Base-by-base conservation (phyloP, 345 rosid species). In the Camelina neglecta region DNA sequence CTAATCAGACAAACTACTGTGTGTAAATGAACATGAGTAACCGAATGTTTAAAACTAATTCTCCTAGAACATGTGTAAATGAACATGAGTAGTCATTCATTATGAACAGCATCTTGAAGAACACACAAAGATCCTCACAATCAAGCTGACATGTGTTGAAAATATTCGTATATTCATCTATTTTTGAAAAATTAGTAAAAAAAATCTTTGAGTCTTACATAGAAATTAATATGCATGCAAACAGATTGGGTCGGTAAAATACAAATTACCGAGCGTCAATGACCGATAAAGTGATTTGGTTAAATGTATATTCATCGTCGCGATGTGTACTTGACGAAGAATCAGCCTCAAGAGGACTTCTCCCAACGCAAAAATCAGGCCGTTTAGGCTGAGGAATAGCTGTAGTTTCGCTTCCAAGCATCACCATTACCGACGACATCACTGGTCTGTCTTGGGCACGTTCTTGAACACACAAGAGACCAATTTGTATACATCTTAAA, bases 391-490 rank as follows among this genome's bases (percentile, higher is more conserved):
- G 45, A 66, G 45, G 45, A 18, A 66, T 33, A 31, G 26, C 2
- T 7, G 11, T 50, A 3, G 58, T 66, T 49, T 66, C 58, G 8
- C 70, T 66, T 49, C 70, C 70, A 12, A 66, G 16, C 70, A 66
- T 66, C 18, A 66, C 16, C 44, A 66, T 31, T 49, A 80, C 90
- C 2, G 85, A 73, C 6, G 89, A 71, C 93, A 90, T 90, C 12
- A 54, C 71, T 16, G 93, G 96, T 59, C 96, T 79, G 21, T 88
- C 90, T 23, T 92, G 89, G 3, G 93, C 87, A 2, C 72, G 80
- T 72, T 88, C 97, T 80, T 90, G 90, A 35, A 92, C 93, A 39
- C 97, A 89, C 54, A 92, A 74, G 4, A 92, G 88, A 6, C 96
- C 97, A 2, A 92, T 89, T 12, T 92, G 89, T 42, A 88, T 72